phyloP scores from a whole-genome alignment of 78 protist genomes.

The Dictyostelium purpureum region DNA sequence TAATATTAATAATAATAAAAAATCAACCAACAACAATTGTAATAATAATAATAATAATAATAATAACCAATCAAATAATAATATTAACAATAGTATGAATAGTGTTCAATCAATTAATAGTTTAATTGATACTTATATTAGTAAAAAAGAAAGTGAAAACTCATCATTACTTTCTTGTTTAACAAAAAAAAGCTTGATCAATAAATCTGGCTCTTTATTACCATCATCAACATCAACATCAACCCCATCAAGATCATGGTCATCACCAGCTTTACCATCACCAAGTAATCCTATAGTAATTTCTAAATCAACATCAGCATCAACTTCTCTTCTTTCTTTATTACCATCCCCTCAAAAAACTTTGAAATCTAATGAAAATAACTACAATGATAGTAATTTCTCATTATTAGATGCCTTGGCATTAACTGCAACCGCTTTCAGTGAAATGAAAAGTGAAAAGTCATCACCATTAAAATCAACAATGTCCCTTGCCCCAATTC shows the following conservation, averaged over 20 bases:
- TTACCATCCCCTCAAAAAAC: no score
- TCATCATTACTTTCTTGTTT: background rate
- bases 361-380: background rate
- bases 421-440: slow-evolving; percentile 21
- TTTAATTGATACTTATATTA: slow-evolving; percentile 40
- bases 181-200: background rate
- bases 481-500: background rate
- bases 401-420: slow-evolving; percentile 24
- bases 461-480: background rate
- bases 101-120: slow-evolving; percentile 33
- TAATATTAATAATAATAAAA: background rate
- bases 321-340: no score
- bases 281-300: no score
- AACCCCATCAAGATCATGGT: no score
- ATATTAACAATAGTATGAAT: background rate
- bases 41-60: background rate
- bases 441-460: background rate
- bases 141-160: background rate
- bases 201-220: no score
- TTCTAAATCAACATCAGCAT: no score
- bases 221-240: background rate
- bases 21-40: background rate
- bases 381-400: background rate
- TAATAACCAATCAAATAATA: background rate
- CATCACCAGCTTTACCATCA: no score